phyloP scores from a whole-genome alignment of 2,329 filamentous ascomycete genomes.

The Sporothrix inflata region DNA sequence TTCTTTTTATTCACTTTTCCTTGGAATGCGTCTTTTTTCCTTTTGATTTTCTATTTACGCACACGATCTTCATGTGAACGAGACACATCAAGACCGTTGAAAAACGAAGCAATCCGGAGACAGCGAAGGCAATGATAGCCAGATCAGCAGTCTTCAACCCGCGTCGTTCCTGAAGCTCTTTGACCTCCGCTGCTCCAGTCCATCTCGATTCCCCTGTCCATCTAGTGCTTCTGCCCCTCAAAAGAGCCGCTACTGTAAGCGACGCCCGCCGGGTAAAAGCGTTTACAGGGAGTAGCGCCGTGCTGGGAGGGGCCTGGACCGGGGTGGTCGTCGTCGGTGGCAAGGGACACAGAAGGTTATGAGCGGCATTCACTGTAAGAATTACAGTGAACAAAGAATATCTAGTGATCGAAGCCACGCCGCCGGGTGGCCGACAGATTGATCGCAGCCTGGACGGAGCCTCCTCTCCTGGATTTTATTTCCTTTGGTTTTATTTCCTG shows the following conservation, averaged over 20 bases:
- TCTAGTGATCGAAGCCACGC: neutral
- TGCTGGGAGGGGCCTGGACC: neutral
- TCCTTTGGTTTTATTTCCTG: neutral
- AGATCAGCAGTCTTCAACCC: neutral
- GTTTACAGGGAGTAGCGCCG: slow-evolving; percentile 7
- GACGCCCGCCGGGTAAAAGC: slow-evolving; percentile 7
- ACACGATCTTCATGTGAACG: neutral
- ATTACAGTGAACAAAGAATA: neutral
- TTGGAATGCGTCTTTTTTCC: neutral
- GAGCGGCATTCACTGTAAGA: too few species aligned
- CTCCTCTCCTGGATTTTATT: neutral
- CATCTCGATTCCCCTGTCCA: neutral
- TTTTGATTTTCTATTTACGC: neutral
- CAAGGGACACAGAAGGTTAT: neutral
- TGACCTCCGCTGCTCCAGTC: neutral
- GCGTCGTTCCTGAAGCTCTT: slow-evolving; percentile 8
- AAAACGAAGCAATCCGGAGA: neutral
- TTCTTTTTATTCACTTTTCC: neutral
- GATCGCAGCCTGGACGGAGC: neutral
- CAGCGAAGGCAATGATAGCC: neutral
- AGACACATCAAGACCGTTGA: neutral
- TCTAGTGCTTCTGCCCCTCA: neutral
- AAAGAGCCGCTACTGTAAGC: slow-evolving; percentile 14
- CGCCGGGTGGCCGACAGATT: neutral
- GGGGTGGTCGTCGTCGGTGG: neutral